Evolutionary conservation across 2,329 filamentous ascomycete genomes (phyloP), one percentile per base, ranked within the genome.

Genomic region (Metarhizium album): DNA sequence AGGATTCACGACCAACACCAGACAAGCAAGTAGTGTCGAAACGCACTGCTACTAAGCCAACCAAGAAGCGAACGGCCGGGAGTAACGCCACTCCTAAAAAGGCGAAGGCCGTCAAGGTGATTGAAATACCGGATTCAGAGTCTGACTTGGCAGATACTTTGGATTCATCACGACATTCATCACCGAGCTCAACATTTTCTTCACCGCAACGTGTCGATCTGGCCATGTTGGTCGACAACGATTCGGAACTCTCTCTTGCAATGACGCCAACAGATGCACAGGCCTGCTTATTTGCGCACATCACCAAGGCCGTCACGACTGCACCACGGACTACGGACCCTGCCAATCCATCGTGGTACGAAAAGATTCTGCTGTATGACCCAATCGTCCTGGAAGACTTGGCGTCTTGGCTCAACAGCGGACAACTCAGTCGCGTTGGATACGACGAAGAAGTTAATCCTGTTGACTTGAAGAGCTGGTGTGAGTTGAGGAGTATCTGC

Each of bases 291-390:
- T 82, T 82, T 54, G 59, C 60, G 24, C 65, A 72, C 55, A 82
- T 85, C 48, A 78, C 76, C 0, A 68, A 70, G 38, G 80, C 80
- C 1, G 69, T 85, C 9, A 75, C 61, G 8, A 68, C 69, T 1
- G 71, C 74, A 3, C 73, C 79, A 3, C 71, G 71, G 13, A 73
- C 76, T 0, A 70, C 59, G 3, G 71, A 83, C 55, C 67, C 74
- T 1, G 55, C 56, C 6, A 63, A 74, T 2, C 81, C 80, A 14
- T 89, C 80, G 2, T 97, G 90, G 87, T 76, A 94, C 59, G 89
- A 97, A 67, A 94, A 90, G 69, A 96, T 98, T 45, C 73, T 97
- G 5, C 80, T 97, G 64, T 97, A 94, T 63, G 90, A 97, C 60
- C 89, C 91, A 0, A 85, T 98, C 42, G 76, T 93, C 1, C 68